Percentiles rank a stretch among this genome's conserved stretches.
These are phyloP conservation scores for Eimeria maxima DNA, from an alignment of 169 alveolate genomes.

Conservation along the genomic window DNA sequence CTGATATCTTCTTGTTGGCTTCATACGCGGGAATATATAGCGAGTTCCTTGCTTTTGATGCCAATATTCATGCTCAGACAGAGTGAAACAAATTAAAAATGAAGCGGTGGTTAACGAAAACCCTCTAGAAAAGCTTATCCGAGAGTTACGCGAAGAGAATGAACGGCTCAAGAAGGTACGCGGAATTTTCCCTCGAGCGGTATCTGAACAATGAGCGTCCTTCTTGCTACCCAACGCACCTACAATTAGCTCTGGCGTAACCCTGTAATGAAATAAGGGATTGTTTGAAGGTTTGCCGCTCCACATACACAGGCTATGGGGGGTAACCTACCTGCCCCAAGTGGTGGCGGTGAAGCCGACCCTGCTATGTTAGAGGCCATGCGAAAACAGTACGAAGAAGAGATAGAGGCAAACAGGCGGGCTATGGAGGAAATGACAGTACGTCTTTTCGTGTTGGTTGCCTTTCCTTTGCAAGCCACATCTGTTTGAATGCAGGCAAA, in stretches of 20 bases:
- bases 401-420: slow-evolving; percentile 84
- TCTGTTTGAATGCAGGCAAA: not conserved
- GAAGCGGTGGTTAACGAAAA: slow-evolving; percentile 95
- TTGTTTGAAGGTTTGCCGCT: not conserved
- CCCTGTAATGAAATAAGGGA: not conserved
- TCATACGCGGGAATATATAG: not conserved
- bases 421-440: slow-evolving; percentile 86
- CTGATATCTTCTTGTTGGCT: not conserved
- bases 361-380: slow-evolving; percentile 78
- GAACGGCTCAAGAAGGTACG: slow-evolving; percentile 82
- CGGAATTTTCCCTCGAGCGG: not conserved
- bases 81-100: slow-evolving; percentile 95
- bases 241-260: not conserved
- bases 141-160: slow-evolving; percentile 91
- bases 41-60: not conserved
- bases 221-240: not conserved
- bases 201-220: not conserved
- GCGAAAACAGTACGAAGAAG: slow-evolving; percentile 84
- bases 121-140: slow-evolving; percentile 92
- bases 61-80: slow-evolving; percentile 25
- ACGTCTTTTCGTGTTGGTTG: not conserved
- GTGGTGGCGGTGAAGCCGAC: slow-evolving; percentile 87
- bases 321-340: slow-evolving; percentile 66
- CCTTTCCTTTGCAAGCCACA: not conserved
- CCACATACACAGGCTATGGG: slow-evolving; percentile 76